Evolutionary conservation across 768 basidiomycete species (phyloP), one percentile per base, ranked within the genome.

Genomic region (Hypholoma sublateritium): DNA sequence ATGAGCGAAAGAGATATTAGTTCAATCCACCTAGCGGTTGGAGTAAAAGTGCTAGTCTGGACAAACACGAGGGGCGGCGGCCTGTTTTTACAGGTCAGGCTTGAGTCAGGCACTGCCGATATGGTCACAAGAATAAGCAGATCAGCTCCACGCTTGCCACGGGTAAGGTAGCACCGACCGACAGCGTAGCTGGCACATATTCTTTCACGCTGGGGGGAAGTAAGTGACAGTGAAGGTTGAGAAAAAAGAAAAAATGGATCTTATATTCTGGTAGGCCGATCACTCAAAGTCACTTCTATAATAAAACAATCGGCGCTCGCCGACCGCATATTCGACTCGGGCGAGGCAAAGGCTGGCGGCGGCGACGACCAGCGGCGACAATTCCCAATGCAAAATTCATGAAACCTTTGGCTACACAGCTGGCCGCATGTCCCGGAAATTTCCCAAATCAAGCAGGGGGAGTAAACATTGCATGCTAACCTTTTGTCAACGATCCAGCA

Each of bases 141-240:
- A 25, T 44, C 17, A 35, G 21, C 43, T 45, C 53, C 53, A 53
- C 53, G 53, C 53, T 35, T 53, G 43, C 53, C 53, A 53, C 53
- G 53, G 53, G 43, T 44, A 53, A 45, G 19, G 11, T 25, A 24
- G 52, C 50, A 45, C 53, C n/a, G 28, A 53, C 53, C 53, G 53
- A 53, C 43, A 34, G 28, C 50, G 19, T 25, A 52, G 39, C 13
- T 53, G 52, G 42, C 19, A 28, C 34, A 34, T 45, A 14, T 13
- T 21, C 19, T 24, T 32, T 32, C 28, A 32, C 44, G 53, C 14
- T 53, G 53, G 46, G 46, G 45, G 54, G 54, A 55, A 55, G 13
- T 4, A 55, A 41, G n/a, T 19, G 8, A 47, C 12, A 14, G 13
- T 24, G 39, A 55, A 47, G 39, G 46, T 25, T 21, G 12, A 55